Conservation (phyloP, 2,329 filamentous ascomycete genomes). For the Lecanosticta acicola region DNA sequence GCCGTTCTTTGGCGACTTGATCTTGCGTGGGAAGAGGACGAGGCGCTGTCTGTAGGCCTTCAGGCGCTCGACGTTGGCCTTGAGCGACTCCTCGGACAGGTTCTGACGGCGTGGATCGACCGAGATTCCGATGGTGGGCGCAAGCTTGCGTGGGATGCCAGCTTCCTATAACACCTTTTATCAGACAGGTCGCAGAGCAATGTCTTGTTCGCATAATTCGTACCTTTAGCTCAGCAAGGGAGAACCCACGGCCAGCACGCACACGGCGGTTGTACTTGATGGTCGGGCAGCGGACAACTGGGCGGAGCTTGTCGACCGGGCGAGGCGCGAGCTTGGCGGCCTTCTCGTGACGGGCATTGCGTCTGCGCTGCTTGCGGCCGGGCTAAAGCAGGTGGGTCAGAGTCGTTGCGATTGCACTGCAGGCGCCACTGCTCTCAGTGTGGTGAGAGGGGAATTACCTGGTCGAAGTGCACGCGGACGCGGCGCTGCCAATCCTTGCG, state of each 20-base stretch:
- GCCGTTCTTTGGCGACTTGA: conserved; percentile 88
- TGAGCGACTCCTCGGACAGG: conserved; percentile 90
- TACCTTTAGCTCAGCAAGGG: conserved; percentile 97
- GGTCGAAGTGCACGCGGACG: conserved; percentile 99
- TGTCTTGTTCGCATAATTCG: conserved; percentile 3
- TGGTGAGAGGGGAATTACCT: conserved; percentile 66
- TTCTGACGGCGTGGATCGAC: conserved; percentile 97
- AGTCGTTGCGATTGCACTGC: conserved; percentile 30
- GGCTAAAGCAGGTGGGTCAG: conserved; percentile 55
- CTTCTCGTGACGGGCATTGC: conserved; percentile 88
- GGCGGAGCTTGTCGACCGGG: conserved; percentile 93
- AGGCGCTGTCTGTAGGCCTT: conserved; percentile 95
- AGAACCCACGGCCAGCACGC: conserved; percentile 95
- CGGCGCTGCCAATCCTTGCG: conserved; percentile 99
- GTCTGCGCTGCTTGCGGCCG: conserved; percentile 90
- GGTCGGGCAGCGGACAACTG: conserved; percentile 94
- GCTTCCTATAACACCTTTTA: conserved; percentile 61
- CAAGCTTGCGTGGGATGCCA: conserved; percentile 88
- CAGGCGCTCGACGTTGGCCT: conserved; percentile 92
- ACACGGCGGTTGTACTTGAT: conserved; percentile 98
- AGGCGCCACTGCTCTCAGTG: conserved; percentile 50
- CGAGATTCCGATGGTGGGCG: conserved; percentile 91
- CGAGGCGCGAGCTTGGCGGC: conserved; percentile 91
- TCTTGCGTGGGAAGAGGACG: conserved; percentile 95
- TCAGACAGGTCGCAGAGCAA: conserved; percentile 12